A percentile compares a stretch with the other conserved stretches of the same genome.
These are phyloP conservation scores for Fusarium keratoplasticum DNA, from an alignment of 2,329 filamentous ascomycete species.

Conservation along the genomic window DNA sequence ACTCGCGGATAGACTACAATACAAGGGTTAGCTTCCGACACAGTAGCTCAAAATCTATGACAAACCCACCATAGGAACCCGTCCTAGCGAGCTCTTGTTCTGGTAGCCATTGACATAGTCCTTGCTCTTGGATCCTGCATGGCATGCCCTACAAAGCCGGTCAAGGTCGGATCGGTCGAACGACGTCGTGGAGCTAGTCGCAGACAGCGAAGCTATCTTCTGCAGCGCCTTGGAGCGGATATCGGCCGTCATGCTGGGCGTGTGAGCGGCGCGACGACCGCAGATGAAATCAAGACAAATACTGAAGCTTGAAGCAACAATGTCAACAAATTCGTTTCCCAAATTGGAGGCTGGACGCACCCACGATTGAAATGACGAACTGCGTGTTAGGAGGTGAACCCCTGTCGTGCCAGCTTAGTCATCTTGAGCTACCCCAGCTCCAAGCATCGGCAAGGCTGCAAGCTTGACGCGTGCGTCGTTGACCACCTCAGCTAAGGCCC, in stretches of 20 bases:
- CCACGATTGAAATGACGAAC: conserved; percentile 36
- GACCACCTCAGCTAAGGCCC: conserved; percentile 46
- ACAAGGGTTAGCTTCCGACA: conserved; percentile 36
- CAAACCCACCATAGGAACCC: conserved; percentile 69
- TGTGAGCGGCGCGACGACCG: not conserved
- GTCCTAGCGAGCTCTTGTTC: conserved; percentile 59
- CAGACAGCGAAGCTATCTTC: conserved; percentile 73
- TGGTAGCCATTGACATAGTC: conserved; percentile 62
- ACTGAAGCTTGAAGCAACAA: conserved; percentile 15
- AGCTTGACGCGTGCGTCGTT: conserved; percentile 57
- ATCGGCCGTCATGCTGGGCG: conserved; percentile 61
- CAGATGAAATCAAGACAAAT: conserved; percentile 8
- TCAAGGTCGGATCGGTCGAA: conserved; percentile 74
- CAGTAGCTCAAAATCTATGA: not conserved
- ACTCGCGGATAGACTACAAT: conserved; percentile 85
- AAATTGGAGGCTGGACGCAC: conserved; percentile 12
- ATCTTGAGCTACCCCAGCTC: conserved; percentile 51
- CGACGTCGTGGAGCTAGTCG: conserved; percentile 62
- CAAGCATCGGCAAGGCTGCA: conserved; percentile 61
- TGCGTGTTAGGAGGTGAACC: conserved; percentile 40
- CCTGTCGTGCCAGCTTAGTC: conserved; percentile 52
- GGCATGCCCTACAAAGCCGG: conserved; percentile 69
- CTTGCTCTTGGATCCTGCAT: conserved; percentile 57
- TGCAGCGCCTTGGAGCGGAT: conserved; percentile 72
- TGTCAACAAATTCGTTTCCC: conserved; percentile 33